Percentiles rank a stretch among this genome's conserved stretches.
phyloP scores from a whole-genome alignment of 2,329 filamentous ascomycete genomes.

The Fusarium albidum region DNA sequence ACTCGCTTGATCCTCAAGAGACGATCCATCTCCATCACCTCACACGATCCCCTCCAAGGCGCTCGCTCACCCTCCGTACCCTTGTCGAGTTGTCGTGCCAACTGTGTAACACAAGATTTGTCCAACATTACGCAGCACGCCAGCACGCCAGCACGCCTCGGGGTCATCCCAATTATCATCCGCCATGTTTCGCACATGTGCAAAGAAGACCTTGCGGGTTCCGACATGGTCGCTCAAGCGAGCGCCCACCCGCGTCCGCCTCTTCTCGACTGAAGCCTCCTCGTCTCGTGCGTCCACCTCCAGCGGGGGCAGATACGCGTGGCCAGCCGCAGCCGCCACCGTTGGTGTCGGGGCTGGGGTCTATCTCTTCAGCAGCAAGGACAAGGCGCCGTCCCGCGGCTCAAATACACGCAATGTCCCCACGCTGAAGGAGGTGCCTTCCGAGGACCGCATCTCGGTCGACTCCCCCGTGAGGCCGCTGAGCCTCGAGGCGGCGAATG shows the following conservation, averaged over 20 bases:
- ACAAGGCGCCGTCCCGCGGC: not conserved
- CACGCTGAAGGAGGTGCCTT: slow-evolving; percentile 11
- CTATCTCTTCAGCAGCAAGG: slow-evolving; percentile 17
- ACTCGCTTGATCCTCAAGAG: too few relatives aligned
- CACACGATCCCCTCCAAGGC: too few relatives aligned
- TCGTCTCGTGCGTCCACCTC: not conserved
- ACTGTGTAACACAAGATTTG: slow-evolving; percentile 1
- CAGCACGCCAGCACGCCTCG: not conserved
- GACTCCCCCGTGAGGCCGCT: slow-evolving; percentile 41
- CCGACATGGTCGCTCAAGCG: slow-evolving; percentile 6
- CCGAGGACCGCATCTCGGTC: slow-evolving; percentile 34
- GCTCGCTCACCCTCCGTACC: too few relatives aligned
- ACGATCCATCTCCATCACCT: too few relatives aligned
- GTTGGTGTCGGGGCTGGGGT: slow-evolving; percentile 16
- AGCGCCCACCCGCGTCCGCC: slow-evolving; percentile 11
- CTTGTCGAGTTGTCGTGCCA: slow-evolving; percentile 6
- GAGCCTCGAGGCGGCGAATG: slow-evolving; percentile 41
- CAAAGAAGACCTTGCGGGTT: not conserved
- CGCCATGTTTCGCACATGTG: slow-evolving; percentile 26
- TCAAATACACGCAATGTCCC: slow-evolving; percentile 8
- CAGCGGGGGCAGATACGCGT: slow-evolving; percentile 5
- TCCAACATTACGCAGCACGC: not conserved
- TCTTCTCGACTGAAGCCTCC: slow-evolving; percentile 23
- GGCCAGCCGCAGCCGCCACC: slow-evolving; percentile 11
- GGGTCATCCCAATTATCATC: not conserved